Base-by-base conservation (phyloP, 768 basidiomycete species). In the Tulasnella sp. region DNA sequence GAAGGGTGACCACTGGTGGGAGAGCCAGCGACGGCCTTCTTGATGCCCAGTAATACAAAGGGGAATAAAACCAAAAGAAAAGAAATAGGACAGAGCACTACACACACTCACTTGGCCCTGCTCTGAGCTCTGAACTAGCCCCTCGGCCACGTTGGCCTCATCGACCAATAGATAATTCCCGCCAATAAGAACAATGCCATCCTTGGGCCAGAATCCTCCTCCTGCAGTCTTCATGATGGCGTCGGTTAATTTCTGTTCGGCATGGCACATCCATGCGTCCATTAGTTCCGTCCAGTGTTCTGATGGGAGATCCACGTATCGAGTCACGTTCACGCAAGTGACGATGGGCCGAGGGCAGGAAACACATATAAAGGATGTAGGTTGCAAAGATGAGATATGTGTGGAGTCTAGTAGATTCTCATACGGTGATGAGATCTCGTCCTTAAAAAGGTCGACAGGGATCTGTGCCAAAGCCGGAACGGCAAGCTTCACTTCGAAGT, bases 271-370 rank as follows among this genome's bases (percentile, higher is more conserved):
- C 95, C 95, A 98, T 5, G 93, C 86, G 63, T 97, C 95, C 19
- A 98, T 82, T 15, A 98, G 82, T 70, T 98, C 95, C 63, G 91
- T 86, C 95, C 95, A 98, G 66, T 98, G 86, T 68, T 97, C 94
- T 3, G 89, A 93, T 2, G 95, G 95, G 11, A 98, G 75, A 68
- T 96, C 93, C 41, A 84, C 80, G 70, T 88, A 98, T 47, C 21
- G 19, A 8, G 32, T 26, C 17, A 48, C 42, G n/a, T 54, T 42
- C 30, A 13, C 26, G 23, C 52, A 32, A 17, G 34, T 38, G 21
- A 61, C 19, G 51, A 95, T 72, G 10, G 86, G 84, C 9, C 89
- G 74, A 2, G 86, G 85, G 68, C 92, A 95, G 1, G 84, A 85
- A 2, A 84, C 74, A 67, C 92, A 95, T 13, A 80, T 77, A 73